Conservation (phyloP, 192 early-diverging fungal genomes). For the Lobosporangium transversale region DNA sequence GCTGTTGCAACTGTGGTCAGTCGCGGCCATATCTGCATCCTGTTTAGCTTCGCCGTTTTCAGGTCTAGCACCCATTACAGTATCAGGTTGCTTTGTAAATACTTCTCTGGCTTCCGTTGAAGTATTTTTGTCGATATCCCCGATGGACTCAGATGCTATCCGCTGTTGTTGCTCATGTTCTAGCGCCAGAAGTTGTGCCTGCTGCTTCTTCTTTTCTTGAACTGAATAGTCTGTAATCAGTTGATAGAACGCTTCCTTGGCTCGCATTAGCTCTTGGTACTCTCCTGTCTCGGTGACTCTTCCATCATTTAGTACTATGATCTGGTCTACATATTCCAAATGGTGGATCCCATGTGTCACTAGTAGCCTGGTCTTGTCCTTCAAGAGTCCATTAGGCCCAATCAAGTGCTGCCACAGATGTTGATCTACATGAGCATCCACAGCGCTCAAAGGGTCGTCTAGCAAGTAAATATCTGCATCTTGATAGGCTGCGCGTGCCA, state of each 20-base stretch:
- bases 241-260: slow-evolving; percentile 61
- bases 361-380: slow-evolving; percentile 72
- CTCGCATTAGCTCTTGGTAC: slow-evolving; percentile 64
- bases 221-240: slow-evolving; percentile 67
- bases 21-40: too few relatives aligned
- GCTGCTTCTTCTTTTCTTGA: slow-evolving; percentile 21
- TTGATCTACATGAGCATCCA: slow-evolving; percentile 63
- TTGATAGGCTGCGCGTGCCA: slow-evolving; percentile 82
- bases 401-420: slow-evolving; percentile 82
- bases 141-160: too few relatives aligned
- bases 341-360: slow-evolving; percentile 82
- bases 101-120: too few relatives aligned
- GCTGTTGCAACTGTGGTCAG: too few relatives aligned
- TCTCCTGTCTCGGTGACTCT: slow-evolving; percentile 69
- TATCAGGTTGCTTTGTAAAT: too few relatives aligned
- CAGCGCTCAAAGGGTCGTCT: slow-evolving; percentile 61
- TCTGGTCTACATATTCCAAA: slow-evolving; percentile 72
- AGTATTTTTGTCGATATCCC: too few relatives aligned
- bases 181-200: too few relatives aligned
- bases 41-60: too few relatives aligned
- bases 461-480: slow-evolving; percentile 72
- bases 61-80: too few relatives aligned
- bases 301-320: slow-evolving; percentile 74
- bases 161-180: not conserved
- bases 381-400: slow-evolving; percentile 80